Evolutionary conservation across 768 basidiomycete species (phyloP), one percentile per base, ranked within the genome.

Genomic region (Tylopilus felleus): DNA sequence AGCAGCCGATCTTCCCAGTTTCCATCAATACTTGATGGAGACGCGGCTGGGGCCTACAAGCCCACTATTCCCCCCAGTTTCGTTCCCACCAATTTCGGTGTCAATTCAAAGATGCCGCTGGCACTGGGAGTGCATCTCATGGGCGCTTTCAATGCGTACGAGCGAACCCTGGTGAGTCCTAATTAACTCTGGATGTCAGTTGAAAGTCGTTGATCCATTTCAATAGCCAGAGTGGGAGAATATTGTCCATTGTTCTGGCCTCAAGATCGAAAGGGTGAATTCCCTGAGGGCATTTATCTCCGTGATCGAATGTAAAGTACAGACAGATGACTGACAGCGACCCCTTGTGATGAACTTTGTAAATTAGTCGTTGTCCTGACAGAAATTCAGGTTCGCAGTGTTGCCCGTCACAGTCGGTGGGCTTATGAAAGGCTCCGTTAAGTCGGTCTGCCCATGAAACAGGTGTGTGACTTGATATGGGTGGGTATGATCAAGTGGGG

Each of bases 91-190:
- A 51, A 51, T 28, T 51, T 51, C 2, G 51, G 51, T 35, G 25
- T 6, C n/a, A 27, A 51, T 19, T 31, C 51, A 21, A 51, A 51
- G 35, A 44, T 51, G 51, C 44, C 44, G 44, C 29, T 45, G 29
- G 44, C 44, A 21, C 44, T 45, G 19, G 44, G 44, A 12, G 44
- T 45, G 29, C 44, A 45, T 5, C 28, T 45, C 1, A 45, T 45
- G 44, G 28, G 10, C 19, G 44, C 44, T 7, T 45, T 45, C 19
- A 45, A 45, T 21, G 44, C 44, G 3, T 45, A 45, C 27, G 44
- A 45, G 29, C 28, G 44, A 31, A 45, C 44, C 10, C 9, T 31
- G 44, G 44, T 45, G n/a, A 28, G 43, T 33, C 9, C 14, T 14
- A 33, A n/a, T n/a, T 2, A 14, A 33, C 5, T 14, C 13, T 33